Percentiles rank a stretch among this genome's conserved stretches.
Evolutionary conservation across 176 grass and related monocot species (phyloP).

Genomic region (Pontederia paniculata): DNA sequence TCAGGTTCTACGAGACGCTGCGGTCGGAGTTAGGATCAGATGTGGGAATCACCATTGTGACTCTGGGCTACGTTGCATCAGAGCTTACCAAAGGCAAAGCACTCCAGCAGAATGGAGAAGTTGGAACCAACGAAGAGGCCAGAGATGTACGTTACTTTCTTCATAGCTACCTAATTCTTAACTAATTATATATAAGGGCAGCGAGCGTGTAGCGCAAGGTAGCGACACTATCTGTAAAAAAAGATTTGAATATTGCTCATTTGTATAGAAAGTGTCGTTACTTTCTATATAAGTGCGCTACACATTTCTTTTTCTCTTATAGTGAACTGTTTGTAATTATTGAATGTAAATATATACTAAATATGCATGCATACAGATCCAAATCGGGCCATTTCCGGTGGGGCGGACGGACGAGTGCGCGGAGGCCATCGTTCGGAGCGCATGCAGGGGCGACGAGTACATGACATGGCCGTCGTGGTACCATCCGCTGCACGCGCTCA

Average conservation of each 20-base stretch:
- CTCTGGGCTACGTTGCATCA: slow-evolving; percentile 49
- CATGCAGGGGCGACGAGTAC: slow-evolving; percentile 28
- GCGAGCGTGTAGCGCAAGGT: too few relatives aligned
- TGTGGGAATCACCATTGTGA: slow-evolving; percentile 49
- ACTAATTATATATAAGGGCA: too few relatives aligned
- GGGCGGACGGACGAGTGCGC: slow-evolving; percentile 39
- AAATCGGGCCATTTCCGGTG: slow-evolving; percentile 43
- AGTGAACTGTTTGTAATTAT: too few relatives aligned
- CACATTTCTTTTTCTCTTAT: too few relatives aligned
- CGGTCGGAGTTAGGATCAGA: slow-evolving; percentile 26
- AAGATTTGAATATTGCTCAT: too few relatives aligned
- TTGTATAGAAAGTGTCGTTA: too few relatives aligned
- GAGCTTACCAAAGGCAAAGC: slow-evolving; percentile 55
- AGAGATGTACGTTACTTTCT: too few relatives aligned
- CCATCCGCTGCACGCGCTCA: slow-evolving; percentile 38
- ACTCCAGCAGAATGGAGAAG: slow-evolving; percentile 20
- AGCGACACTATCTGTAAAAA: too few relatives aligned
- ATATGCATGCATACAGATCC: slow-evolving; percentile 25
- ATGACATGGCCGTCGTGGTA: slow-evolving; percentile 53
- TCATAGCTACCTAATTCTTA: too few relatives aligned
- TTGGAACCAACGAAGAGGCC: slow-evolving; percentile 37
- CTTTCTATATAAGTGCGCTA: too few relatives aligned
- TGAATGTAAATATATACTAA: too few relatives aligned
- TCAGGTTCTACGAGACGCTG: slow-evolving; percentile 63
- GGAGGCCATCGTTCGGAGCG: slow-evolving; percentile 25